phyloP scores from a whole-genome alignment of 2,329 filamentous ascomycete genomes.

The Lojkania enalia region DNA sequence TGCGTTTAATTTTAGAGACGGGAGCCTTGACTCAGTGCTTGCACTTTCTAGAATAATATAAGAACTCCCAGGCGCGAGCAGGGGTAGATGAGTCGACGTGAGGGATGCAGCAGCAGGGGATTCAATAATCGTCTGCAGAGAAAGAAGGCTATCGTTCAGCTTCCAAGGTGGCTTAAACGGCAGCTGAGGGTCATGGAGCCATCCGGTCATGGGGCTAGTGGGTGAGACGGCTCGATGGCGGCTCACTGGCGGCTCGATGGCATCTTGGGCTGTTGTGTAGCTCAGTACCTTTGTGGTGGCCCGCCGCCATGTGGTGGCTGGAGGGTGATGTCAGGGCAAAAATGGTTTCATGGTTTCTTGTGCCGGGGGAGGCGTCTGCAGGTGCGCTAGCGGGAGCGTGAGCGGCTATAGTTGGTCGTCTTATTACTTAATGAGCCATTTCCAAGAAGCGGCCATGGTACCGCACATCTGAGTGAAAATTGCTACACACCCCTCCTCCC shows the following conservation, averaged over 20 bases:
- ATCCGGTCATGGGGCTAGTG: slow-evolving; percentile 1
- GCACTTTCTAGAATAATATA: slow-evolving; percentile 7
- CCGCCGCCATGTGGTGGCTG: slow-evolving; percentile 8
- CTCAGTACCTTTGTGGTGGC: neutral
- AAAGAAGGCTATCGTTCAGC: too few relatives aligned
- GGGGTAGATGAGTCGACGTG: slow-evolving; percentile 1
- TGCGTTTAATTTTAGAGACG: too few relatives aligned
- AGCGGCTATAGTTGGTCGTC: slow-evolving; percentile 5
- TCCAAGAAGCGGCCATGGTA: slow-evolving; percentile 19
- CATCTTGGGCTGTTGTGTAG: slow-evolving; percentile 7
- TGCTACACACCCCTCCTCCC: slow-evolving; percentile 23
- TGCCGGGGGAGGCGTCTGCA: slow-evolving; percentile 3
- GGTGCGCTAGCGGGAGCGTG: slow-evolving; percentile 1
- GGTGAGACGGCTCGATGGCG: neutral
- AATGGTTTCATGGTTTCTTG: slow-evolving; percentile 1
- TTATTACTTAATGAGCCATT: slow-evolving; percentile 27
- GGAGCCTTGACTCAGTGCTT: neutral
- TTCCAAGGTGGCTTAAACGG: neutral
- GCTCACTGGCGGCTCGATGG: slow-evolving; percentile 2
- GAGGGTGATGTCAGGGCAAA: slow-evolving; percentile 21
- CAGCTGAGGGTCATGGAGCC: neutral
- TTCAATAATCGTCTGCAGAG: too few relatives aligned
- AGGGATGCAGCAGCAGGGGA: too few relatives aligned
- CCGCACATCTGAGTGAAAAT: slow-evolving; percentile 31
- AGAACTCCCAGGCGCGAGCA: neutral